Percentiles rank a stretch among this genome's conserved stretches.
Evolutionary conservation across 805 yeast genomes (phyloP).

Genomic region (Lipomyces anomalus): DNA sequence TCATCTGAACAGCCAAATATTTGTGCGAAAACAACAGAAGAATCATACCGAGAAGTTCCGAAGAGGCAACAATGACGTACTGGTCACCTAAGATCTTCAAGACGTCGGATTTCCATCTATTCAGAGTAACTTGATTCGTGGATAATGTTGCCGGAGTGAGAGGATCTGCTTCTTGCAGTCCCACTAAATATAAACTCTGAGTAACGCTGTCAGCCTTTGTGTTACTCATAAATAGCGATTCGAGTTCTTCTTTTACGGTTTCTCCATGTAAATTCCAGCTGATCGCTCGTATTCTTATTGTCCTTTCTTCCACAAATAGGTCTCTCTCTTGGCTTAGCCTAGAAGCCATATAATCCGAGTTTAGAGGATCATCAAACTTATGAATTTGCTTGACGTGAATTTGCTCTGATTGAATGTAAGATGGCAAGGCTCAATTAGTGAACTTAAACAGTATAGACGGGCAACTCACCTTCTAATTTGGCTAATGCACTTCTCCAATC

Average conservation of each 20-base stretch:
- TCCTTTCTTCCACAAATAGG: slow-evolving; percentile 18
- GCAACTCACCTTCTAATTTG: no score
- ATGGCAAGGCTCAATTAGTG: no score
- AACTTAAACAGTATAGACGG: no score
- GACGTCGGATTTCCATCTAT: slow-evolving; percentile 24
- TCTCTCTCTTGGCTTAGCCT: slow-evolving; percentile 15
- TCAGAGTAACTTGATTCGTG: slow-evolving; percentile 32
- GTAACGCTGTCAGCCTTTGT: slow-evolving; percentile 1
- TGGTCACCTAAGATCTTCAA: slow-evolving; percentile 26
- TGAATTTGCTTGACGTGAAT: slow-evolving; percentile 6
- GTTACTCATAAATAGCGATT: slow-evolving; percentile 20
- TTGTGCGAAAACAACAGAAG: slow-evolving; percentile 41
- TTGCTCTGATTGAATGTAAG: no score
- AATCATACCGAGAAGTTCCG: slow-evolving; percentile 50
- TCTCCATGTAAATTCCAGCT: slow-evolving; percentile 35
- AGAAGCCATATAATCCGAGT: slow-evolving; percentile 18
- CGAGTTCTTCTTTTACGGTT: slow-evolving; percentile 24
- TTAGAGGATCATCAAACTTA: slow-evolving; percentile 12
- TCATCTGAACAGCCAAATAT: slow-evolving; percentile 37
- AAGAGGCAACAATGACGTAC: slow-evolving; percentile 39
- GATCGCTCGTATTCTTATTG: slow-evolving; percentile 25
- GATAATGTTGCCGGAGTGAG: slow-evolving; percentile 38
- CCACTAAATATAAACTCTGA: slow-evolving; percentile 31
- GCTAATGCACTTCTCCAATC: slow-evolving; percentile 31
- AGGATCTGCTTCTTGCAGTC: slow-evolving; percentile 49